Base-by-base conservation (phyloP, 139 green algal genomes). In the Gonium pectorale region DNA sequence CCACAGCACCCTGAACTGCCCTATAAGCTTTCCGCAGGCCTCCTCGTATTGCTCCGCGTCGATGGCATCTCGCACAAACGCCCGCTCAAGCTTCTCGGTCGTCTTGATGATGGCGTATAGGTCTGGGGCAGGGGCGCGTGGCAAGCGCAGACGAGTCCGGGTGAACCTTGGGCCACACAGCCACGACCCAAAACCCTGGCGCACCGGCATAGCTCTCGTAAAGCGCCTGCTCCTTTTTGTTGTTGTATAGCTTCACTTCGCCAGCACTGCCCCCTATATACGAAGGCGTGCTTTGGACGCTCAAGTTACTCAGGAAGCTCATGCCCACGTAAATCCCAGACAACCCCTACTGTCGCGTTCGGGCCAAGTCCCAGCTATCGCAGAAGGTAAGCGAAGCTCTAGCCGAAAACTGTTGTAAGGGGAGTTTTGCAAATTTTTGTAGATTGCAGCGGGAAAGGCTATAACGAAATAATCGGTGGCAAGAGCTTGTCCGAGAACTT, bases 21-120 rank as follows among this genome's bases (percentile, higher is more conserved):
- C 94, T 41, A 99, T 97, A 1, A 99, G 93, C 88, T 95, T 96
- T 29, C 93, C 75, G 80, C 96, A 98, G 15, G 91, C 87, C n/a
- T 92, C 89, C 90, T 98, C 94, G 66, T 99, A 99, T 5, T 95
- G 91, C 60, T 94, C 90, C 2, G 94, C 89, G 52, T 43, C 52
- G 21, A 99, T 94, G 21, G 89, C 90, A 59, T 96, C 94, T 37
- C 94, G 89, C 33, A 97, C 92, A 54, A 95, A 98, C 0, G 94
- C 95, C 15, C 94, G 73, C 85, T 99, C 96, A 43, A 99, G 92
- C 89, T 98, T 98, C 84, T 99, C 96, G 4, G 93, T 96, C 0
- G 95, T 89, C 81, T 99, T 99, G 19, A 99, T 90, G 41, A 99
- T 98, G 24, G 96, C 95, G 78, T 93, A 99, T 17, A 99, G 87